Evolutionary conservation across 305 asterid species (phyloP), one percentile per base, ranked within the genome.

Genomic region (Galium porrigens): DNA sequence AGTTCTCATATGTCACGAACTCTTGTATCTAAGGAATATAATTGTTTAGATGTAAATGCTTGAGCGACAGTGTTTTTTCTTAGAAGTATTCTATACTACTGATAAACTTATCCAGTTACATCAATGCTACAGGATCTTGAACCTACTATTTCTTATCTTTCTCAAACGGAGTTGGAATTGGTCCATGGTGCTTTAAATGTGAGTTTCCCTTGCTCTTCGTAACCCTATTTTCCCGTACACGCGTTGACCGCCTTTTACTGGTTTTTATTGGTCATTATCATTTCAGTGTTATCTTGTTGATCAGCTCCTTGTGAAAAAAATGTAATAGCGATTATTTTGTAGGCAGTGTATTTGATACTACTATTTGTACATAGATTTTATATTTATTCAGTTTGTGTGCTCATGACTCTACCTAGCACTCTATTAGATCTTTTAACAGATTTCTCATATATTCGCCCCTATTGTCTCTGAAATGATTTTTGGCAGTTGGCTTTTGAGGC

Each of bases 401-500:
- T 67, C 36, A 49, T 10, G 20, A 30, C 44, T n/a, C 33, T 18
- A 4, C 5, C 1, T 6, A 3, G 27, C 34, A 34, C 44, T 29
- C 12, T 57, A 7, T 5, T 27, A 39, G 33, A n/a, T 41, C 15
- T 22, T 66, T 41, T 10, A 27, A 18, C 60, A 8, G 14, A 20
- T 18, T 57, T 14, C 41, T 37, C 36, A 25, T 30, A 0, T 8
- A 17, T 22, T 66, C 4, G 4, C 12, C 32, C 46, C 14, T 59
- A 6, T 25, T 5, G 6, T 48, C 11, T 6, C 53, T 49, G 30
- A 33, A 27, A 15, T 18, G 30, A 30, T 70, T 79, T 74, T 51
- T 61, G 70, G 58, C 76, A 89, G 95, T 75, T 86, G 76, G 97
- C 97, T 72, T 90, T 86, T 81, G 96, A 82, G 78, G 97, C 97